These are phyloP conservation scores for Celoporthe dispersa DNA, from an alignment of 2,329 filamentous ascomycete species.

Conservation along the genomic window DNA sequence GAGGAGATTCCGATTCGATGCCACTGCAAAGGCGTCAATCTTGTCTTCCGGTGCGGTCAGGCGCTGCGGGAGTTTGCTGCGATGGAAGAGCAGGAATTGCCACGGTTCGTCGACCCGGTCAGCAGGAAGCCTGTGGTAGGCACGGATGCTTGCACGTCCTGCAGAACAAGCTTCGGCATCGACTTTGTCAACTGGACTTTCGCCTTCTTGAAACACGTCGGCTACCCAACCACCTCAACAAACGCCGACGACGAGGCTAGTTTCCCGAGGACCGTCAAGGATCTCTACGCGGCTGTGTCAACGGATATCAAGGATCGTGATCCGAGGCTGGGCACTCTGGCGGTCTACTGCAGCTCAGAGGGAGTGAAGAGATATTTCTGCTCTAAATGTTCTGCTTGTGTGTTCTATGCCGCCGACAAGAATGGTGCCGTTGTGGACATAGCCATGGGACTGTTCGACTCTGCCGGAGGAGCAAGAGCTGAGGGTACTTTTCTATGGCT, in stretches of 20 bases:
- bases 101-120: slow-evolving; percentile 48
- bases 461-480: slow-evolving; percentile 49
- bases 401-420: slow-evolving; percentile 50
- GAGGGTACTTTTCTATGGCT: slow-evolving; percentile 50
- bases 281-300: slow-evolving; percentile 43
- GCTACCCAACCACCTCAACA: slow-evolving; percentile 34
- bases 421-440: slow-evolving; percentile 48
- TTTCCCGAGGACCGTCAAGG: slow-evolving; percentile 39
- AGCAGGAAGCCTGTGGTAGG: slow-evolving; percentile 45
- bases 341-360: slow-evolving; percentile 48
- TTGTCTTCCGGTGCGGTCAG: slow-evolving; percentile 42
- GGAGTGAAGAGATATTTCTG: slow-evolving; percentile 55
- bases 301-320: slow-evolving; percentile 35
- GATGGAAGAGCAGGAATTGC: slow-evolving; percentile 39
- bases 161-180: slow-evolving; percentile 45
- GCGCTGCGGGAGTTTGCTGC: slow-evolving; percentile 37
- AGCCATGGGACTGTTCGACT: slow-evolving; percentile 49
- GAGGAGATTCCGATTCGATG: slow-evolving; percentile 46
- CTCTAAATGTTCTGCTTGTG: slow-evolving; percentile 48
- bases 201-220: slow-evolving; percentile 44
- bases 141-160: slow-evolving; percentile 54
- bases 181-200: slow-evolving; percentile 54
- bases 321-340: slow-evolving; percentile 47
- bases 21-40: slow-evolving; percentile 50
- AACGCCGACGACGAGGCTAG: slow-evolving; percentile 9